Conservation (phyloP, 371 early-diverging fungal genomes). For the Lichtheimia corymbifera region DNA sequence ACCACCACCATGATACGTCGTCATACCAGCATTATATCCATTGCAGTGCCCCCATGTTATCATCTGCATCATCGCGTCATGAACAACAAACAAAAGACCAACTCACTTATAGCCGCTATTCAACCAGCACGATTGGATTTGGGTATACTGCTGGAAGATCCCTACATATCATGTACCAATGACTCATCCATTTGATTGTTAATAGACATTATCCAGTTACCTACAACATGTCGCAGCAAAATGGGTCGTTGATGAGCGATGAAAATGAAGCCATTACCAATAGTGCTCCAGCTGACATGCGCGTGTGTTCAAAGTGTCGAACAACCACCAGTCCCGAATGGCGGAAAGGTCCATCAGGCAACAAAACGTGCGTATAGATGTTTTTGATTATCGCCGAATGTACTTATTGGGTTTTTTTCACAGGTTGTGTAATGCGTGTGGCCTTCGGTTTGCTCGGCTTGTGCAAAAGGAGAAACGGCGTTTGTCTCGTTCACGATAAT, state of each 20-base stretch:
- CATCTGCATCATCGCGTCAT: no score
- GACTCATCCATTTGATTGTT: neutral
- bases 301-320: slow-evolving; percentile 63
- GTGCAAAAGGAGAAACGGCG: slow-evolving; percentile 9
- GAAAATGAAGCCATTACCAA: slow-evolving; percentile 23
- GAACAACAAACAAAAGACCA: no score
- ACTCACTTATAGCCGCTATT: neutral
- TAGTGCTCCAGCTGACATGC: neutral
- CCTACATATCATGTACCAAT: neutral
- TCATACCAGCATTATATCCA: slow-evolving; percentile 14
- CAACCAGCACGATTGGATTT: neutral
- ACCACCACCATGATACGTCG: slow-evolving; percentile 4
- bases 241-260: neutral
- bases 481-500: neutral
- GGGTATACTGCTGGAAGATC: neutral
- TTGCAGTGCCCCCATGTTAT: neutral
- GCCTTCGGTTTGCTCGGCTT: slow-evolving; percentile 64
- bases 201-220: neutral
- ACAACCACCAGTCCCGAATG: slow-evolving; percentile 77
- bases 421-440: slow-evolving; percentile 80
- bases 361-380: slow-evolving; percentile 63
- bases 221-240: neutral
- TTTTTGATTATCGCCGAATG: slow-evolving; percentile 5
- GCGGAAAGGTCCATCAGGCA: slow-evolving; percentile 79
- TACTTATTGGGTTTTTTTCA: neutral